Percentiles rank a stretch among this genome's conserved stretches.
phyloP scores from a whole-genome alignment of 1,139 yeast species.

The Kazachstania sp. region DNA sequence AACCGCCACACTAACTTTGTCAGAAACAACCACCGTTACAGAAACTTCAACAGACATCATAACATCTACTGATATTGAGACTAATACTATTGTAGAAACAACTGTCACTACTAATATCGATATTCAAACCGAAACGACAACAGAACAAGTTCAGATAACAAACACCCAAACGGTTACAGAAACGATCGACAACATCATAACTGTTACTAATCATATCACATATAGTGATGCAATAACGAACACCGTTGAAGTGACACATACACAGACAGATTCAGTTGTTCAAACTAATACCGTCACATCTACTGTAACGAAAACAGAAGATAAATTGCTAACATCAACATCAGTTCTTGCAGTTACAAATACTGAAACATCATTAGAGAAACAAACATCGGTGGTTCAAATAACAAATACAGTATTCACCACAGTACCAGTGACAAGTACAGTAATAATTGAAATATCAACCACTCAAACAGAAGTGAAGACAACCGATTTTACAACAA shows the following conservation, averaged over 20 bases:
- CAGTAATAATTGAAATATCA: background rate
- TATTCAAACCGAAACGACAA: background rate
- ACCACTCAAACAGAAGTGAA: background rate
- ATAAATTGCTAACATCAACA: background rate
- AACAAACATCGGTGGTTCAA: background rate
- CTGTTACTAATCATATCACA: background rate
- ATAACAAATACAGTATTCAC: background rate
- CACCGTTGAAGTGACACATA: background rate
- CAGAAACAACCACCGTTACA: background rate
- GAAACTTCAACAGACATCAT: background rate
- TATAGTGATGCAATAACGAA: background rate
- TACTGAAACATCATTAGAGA: background rate
- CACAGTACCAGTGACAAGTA: background rate
- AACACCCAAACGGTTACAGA: background rate
- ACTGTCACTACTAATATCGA: background rate
- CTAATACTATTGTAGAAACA: background rate
- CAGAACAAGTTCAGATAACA: background rate
- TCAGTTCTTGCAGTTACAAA: background rate
- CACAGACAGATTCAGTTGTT: background rate
- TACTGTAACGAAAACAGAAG: background rate
- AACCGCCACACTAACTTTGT: background rate
- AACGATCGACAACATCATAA: background rate
- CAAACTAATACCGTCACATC: background rate
- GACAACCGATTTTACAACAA: background rate
- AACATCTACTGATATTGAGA: background rate